These are phyloP conservation scores for Athelia psychrophila DNA, from an alignment of 1,284 basidiomycete genomes.

Conservation along the genomic window DNA sequence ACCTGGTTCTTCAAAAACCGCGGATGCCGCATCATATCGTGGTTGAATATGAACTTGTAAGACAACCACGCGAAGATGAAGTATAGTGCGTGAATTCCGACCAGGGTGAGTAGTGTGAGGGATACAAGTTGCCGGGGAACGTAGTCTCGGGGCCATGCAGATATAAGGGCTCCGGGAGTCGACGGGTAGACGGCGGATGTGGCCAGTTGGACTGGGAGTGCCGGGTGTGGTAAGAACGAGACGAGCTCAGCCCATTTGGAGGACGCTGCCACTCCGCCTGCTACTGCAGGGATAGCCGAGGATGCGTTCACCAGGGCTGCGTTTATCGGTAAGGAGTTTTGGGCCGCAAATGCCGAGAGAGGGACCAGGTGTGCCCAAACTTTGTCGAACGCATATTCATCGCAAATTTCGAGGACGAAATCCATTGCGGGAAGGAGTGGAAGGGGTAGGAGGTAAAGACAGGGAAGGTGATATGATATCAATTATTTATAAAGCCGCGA, in stretches of 20 bases:
- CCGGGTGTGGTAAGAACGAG: constrained; percentile 45
- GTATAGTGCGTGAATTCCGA: constrained; percentile 84
- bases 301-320: constrained; percentile 24
- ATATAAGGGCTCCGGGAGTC: constrained; percentile 35
- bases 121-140: constrained; percentile 80
- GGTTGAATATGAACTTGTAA: constrained; percentile 91
- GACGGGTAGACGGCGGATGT: constrained; percentile 23
- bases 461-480: neutral
- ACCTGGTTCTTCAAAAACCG: constrained; percentile 90
- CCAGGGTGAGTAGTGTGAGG: constrained; percentile 69
- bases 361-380: constrained; percentile 78
- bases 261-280: constrained; percentile 20
- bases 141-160: constrained; percentile 81
- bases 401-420: constrained; percentile 68
- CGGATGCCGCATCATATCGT: constrained; percentile 95
- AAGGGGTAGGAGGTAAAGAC: neutral
- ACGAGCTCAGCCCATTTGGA: constrained; percentile 46
- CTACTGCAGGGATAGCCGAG: constrained; percentile 25
- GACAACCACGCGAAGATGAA: constrained; percentile 85
- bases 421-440: constrained; percentile 59
- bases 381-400: constrained; percentile 77
- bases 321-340: constrained; percentile 25
- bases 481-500: neutral
- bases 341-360: constrained; percentile 42
- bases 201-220: constrained; percentile 33